Evolutionary conservation across 306 rosid genomes (phyloP).

Genomic region (Argentina anserina): DNA sequence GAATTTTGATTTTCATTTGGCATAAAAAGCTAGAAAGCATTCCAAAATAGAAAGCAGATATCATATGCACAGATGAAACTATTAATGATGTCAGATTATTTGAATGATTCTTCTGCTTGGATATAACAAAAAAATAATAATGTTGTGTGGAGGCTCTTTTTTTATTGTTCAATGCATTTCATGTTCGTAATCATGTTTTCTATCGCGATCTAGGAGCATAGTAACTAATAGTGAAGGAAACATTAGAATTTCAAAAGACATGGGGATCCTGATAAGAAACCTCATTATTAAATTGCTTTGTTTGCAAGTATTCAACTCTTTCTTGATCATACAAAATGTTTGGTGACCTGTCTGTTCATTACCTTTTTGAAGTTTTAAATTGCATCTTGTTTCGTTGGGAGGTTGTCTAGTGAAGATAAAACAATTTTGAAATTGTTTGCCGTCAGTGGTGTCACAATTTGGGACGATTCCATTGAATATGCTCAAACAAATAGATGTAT

Average conservation of each 20-base stretch:
- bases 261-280: not conserved
- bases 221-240: not conserved
- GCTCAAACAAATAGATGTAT: slow-evolving; percentile 12
- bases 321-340: slow-evolving; percentile 12
- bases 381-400: not conserved
- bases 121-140: not conserved
- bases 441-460: not conserved
- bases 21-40: not conserved
- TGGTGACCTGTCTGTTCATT: slow-evolving; percentile 22
- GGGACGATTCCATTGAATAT: slow-evolving; percentile 8
- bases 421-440: not conserved
- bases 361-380: not conserved
- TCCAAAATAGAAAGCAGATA: not conserved
- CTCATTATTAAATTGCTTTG: not conserved
- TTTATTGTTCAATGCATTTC: not conserved
- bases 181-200: not conserved
- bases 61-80: not conserved
- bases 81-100: not conserved
- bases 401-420: not conserved
- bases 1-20: not conserved
- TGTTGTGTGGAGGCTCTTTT: not conserved
- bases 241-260: not conserved
- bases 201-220: not conserved
- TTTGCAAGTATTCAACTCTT: slow-evolving; percentile 23
- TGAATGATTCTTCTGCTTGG: slow-evolving; percentile 2